These are phyloP conservation scores for Erythrophleum fordii DNA, from an alignment of 306 rosid species.

Conservation along the genomic window DNA sequence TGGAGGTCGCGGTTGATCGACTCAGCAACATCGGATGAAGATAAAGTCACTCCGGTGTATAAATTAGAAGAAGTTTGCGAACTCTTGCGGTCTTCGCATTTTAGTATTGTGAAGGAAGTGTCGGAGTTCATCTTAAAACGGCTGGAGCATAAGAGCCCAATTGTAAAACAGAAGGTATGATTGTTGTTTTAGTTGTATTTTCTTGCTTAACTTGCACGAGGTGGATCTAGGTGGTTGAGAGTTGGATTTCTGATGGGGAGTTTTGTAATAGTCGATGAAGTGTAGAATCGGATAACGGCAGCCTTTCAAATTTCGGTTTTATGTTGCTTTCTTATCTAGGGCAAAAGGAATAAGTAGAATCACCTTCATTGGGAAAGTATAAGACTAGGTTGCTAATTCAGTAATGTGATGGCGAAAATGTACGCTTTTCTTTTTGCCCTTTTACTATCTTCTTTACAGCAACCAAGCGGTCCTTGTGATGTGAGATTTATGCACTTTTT, in stretches of 20 bases:
- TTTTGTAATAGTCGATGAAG: background rate
- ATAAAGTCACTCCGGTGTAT: slow-evolving; percentile 89
- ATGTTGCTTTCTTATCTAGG: background rate
- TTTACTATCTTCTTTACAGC: background rate
- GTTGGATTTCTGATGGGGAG: background rate
- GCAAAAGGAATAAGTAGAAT: background rate
- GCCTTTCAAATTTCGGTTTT: background rate
- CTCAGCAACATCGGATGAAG: slow-evolving; percentile 89
- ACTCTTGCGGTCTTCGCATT: slow-evolving; percentile 84
- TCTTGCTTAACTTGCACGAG: slow-evolving; percentile 29
- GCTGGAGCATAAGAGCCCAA: slow-evolving; percentile 89
- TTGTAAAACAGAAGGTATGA: slow-evolving; percentile 95
- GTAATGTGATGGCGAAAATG: slow-evolving; percentile 21
- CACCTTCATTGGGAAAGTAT: background rate
- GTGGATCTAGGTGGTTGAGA: slow-evolving; percentile 41
- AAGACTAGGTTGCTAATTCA: slow-evolving; percentile 15
- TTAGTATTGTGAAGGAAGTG: slow-evolving; percentile 85
- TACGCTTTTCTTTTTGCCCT: slow-evolving; percentile 8
- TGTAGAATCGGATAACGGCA: background rate
- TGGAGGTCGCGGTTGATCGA: slow-evolving; percentile 94
- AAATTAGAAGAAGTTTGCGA: slow-evolving; percentile 91
- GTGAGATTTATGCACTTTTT: slow-evolving; percentile 4
- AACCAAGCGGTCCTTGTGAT: background rate
- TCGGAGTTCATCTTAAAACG: slow-evolving; percentile 86
- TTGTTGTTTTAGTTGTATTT: slow-evolving; percentile 22